These are phyloP conservation scores for Brasilioporus rufonigricans DNA, from an alignment of 768 basidiomycete species.

Conservation along the genomic window DNA sequence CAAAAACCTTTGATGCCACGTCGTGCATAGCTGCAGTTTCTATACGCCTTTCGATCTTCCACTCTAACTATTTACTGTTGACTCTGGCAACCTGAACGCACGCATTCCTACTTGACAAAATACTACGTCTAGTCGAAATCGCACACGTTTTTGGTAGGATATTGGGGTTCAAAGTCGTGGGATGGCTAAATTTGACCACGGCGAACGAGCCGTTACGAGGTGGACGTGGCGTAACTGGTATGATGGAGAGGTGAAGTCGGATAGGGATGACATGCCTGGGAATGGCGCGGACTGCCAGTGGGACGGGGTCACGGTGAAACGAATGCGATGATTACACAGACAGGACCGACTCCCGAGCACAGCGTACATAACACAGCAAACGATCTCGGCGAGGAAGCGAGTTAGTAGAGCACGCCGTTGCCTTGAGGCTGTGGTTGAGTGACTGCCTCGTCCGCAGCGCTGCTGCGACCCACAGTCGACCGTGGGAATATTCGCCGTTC, in stretches of 20 bases:
- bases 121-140: slow-evolving; percentile 17
- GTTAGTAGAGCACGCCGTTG: slow-evolving; percentile 8
- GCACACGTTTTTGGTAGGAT: slow-evolving; percentile 13
- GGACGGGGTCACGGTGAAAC: not conserved
- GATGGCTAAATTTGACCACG: not conserved
- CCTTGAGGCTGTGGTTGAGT: slow-evolving; percentile 21
- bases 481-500: slow-evolving; percentile 21
- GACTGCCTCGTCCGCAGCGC: not conserved
- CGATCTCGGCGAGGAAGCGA: not conserved
- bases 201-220: not conserved
- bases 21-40: slow-evolving; percentile 17
- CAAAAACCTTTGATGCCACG: slow-evolving; percentile 8
- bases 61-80: slow-evolving; percentile 24
- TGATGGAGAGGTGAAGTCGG: not conserved
- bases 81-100: slow-evolving; percentile 6
- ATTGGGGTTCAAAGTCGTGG: not conserved
- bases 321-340: not conserved
- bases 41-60: slow-evolving; percentile 29
- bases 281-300: slow-evolving; percentile 8
- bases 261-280: slow-evolving; percentile 18
- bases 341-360: slow-evolving; percentile 1
- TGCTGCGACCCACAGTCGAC: not conserved
- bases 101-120: slow-evolving; percentile 11
- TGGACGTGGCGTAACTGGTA: not conserved
- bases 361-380: slow-evolving; percentile 6